Evolutionary conservation across 148 eudicot genomes (phyloP).

Genomic region (Cornus controversa): DNA sequence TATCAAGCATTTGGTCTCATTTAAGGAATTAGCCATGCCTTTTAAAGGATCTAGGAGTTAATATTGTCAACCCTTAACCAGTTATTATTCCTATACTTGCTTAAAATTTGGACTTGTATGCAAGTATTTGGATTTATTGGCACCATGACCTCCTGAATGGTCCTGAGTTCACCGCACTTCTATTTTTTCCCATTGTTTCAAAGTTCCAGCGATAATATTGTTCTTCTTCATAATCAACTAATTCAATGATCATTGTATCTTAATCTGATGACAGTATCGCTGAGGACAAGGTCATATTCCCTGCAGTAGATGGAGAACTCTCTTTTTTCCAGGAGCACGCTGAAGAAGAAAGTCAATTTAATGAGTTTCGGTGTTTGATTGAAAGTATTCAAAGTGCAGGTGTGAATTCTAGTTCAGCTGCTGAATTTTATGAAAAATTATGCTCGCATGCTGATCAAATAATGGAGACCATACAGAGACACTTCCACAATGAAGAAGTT

Average conservation of each 20-base stretch:
- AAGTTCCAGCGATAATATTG: background rate
- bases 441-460: constrained; percentile 86
- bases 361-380: constrained; percentile 76
- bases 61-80: background rate
- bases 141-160: background rate
- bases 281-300: constrained; percentile 92
- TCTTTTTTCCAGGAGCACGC: constrained; percentile 85
- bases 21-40: background rate
- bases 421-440: constrained; percentile 62
- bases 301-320: constrained; percentile 85
- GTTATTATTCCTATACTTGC: background rate
- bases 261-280: constrained; percentile 69
- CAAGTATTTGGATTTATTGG: background rate
- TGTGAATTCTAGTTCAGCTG: constrained; percentile 58
- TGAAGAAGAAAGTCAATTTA: constrained; percentile 80
- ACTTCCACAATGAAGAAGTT: constrained; percentile 76
- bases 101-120: background rate
- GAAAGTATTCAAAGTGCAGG: constrained; percentile 78
- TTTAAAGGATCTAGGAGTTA: background rate
- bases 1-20: background rate
- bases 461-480: constrained; percentile 70
- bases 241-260: constrained; percentile 13
- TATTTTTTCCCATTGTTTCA: background rate
- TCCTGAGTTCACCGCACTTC: background rate
- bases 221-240: background rate